A percentile compares a stretch with the other conserved stretches of the same genome.
These are phyloP conservation scores for Ceratobasidium sp. DNA, from an alignment of 1,284 basidiomycete genomes.

Conservation along the genomic window DNA sequence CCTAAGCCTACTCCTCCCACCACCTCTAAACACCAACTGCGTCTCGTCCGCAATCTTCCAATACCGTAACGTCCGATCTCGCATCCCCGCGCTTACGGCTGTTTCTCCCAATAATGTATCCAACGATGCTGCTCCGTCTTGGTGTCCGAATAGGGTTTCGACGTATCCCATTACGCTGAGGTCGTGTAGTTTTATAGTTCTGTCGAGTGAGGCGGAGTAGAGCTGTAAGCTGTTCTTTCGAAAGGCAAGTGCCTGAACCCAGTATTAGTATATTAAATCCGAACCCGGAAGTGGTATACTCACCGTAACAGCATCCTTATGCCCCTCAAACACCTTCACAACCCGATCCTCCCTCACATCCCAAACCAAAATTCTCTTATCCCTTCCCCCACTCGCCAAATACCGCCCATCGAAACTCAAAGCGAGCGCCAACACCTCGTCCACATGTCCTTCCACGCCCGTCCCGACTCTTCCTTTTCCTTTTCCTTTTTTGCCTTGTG, in stretches of 20 bases:
- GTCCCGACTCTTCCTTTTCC: constrained; percentile 62
- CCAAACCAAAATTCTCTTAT: constrained; percentile 88
- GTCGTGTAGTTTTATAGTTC: constrained; percentile 93
- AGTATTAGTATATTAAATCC: constrained; percentile 6
- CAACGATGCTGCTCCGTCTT: constrained; percentile 86
- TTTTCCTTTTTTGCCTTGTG: constrained; percentile 67
- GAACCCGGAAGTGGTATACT: constrained; percentile 56
- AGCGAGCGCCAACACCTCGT: constrained; percentile 87
- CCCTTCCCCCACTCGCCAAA: constrained; percentile 89
- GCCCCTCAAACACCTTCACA: constrained; percentile 84
- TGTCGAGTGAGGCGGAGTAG: constrained; percentile 91
- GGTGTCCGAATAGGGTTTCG: constrained; percentile 98
- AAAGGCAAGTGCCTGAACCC: constrained; percentile 77
- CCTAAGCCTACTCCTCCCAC: constrained; percentile 82
- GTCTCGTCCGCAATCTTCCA: constrained; percentile 99
- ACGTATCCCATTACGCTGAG: constrained; percentile 90
- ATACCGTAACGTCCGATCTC: constrained; percentile 92
- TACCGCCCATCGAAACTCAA: constrained; percentile 88
- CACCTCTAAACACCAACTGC: constrained; percentile 96
- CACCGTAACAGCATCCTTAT: constrained; percentile 89
- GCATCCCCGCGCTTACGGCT: constrained; percentile 88
- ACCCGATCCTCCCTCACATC: constrained; percentile 78
- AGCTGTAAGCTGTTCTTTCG: constrained; percentile 88
- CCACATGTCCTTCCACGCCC: constrained; percentile 81
- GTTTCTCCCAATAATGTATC: constrained; percentile 88